These are phyloP conservation scores for Podaxis mareebaensis DNA, from an alignment of 768 basidiomycete species.

Conservation along the genomic window DNA sequence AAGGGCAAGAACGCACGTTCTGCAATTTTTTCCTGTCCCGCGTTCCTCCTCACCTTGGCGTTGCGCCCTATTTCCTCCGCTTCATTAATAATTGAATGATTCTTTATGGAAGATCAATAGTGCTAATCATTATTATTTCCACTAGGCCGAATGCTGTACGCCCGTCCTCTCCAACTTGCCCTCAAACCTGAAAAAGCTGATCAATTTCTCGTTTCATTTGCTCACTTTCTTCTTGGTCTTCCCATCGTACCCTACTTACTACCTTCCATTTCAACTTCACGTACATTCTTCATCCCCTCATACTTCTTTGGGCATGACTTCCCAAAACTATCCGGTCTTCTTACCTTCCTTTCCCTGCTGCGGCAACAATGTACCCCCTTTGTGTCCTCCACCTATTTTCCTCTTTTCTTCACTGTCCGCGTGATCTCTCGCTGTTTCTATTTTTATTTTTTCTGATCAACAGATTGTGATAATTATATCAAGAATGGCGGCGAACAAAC, in stretches of 20 bases:
- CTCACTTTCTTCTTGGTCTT: background rate
- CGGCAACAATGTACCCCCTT: background rate
- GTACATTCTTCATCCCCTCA: background rate
- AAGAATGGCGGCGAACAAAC: constrained; percentile 45
- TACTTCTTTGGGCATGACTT: constrained; percentile 2
- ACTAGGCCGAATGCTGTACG: constrained; percentile 33
- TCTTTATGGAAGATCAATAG: background rate
- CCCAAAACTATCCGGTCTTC: background rate
- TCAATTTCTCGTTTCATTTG: background rate
- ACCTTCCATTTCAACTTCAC: background rate
- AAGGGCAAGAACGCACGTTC: background rate
- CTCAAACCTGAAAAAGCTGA: constrained; percentile 9
- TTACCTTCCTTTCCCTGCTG: background rate
- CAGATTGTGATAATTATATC: constrained; percentile 67
- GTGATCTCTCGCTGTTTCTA: background rate
- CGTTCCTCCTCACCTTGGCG: constrained; percentile 10
- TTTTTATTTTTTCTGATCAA: constrained; percentile 10
- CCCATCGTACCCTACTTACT: background rate
- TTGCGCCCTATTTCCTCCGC: constrained; percentile 21
- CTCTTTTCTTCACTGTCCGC: background rate
- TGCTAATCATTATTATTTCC: background rate
- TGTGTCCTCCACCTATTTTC: background rate
- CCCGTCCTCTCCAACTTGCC: constrained; percentile 13
- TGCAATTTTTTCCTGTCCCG: background rate
- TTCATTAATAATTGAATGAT: background rate